Base-by-base conservation (phyloP, 1,284 basidiomycete species). In the Rhodotorula sp. region DNA sequence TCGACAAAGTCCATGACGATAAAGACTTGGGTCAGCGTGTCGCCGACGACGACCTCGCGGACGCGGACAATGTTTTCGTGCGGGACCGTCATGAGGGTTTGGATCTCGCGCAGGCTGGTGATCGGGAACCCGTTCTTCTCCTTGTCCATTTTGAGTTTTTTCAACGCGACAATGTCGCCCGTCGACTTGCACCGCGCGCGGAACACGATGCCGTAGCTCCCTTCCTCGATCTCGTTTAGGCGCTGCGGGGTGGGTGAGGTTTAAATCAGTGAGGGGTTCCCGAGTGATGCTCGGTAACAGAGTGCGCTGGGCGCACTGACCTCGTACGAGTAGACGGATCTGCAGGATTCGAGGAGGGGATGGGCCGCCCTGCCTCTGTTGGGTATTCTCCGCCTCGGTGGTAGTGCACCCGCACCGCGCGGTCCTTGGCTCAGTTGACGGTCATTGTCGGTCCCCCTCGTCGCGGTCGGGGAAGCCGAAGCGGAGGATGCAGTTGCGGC, bases 81-180 rank as follows among this genome's bases (percentile, higher is more conserved):
- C 37, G 70, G 68, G 15, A 79, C 78, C 51, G 79, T 74, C 90
- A 96, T 94, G 68, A 99, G 86, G 22, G 96, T 90, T 80, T 94
- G 92, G 69, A 99, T 87, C 82, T 99, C 96, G 70, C 96, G 86
- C 76, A 99, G 82, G 24, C 92, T 93, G 5, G 96, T 99, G 76
- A 99, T 99, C 1, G 96, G 96, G 79, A 99, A 99, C 0, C 96
- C 96, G 73, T 95, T 89, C 80, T 94, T 95, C 83, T 98, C 95
- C 80, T 97, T 92, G 74, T 98, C 95, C 70, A 99, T 87, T 82
- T 99, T 99, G 73, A 99, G 86, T 82, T 96, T 98, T 83, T 99
- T 99, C 72, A 99, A 82, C 15, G 96, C 96, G 20, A 99, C 96
- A 46, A 81, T 75, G 49, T 95, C 93, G 12, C 93, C 92, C 0